Evolutionary conservation across 768 basidiomycete species (phyloP).

Genomic region (Lactarius evosmus): DNA sequence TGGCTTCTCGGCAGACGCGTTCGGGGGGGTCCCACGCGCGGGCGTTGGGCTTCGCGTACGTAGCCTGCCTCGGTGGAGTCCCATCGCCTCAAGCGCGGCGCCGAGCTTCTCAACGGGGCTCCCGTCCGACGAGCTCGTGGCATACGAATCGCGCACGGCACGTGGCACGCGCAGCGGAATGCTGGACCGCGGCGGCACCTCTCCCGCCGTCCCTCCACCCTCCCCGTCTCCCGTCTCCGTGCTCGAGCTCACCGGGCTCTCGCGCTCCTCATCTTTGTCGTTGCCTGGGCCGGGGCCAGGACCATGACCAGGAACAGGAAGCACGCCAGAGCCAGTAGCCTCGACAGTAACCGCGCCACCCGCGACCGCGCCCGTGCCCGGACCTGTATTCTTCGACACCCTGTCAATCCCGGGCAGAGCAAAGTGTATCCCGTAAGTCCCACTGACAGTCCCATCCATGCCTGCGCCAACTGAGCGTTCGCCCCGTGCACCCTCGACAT

Average conservation of each 20-base stretch:
- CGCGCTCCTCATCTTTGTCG: neutral
- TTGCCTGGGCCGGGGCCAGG: neutral
- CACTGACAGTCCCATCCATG: neutral
- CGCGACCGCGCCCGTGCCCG: neutral
- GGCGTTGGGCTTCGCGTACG: constrained; percentile 51
- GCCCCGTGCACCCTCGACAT: constrained; percentile 23
- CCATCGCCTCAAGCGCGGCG: constrained; percentile 36
- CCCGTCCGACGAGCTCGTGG: constrained; percentile 49
- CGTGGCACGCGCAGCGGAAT: constrained; percentile 33
- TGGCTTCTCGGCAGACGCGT: constrained; percentile 29
- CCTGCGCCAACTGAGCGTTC: neutral
- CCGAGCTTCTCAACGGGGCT: constrained; percentile 42
- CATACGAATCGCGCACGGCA: constrained; percentile 33
- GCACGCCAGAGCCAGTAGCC: neutral
- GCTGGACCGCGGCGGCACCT: constrained; percentile 8
- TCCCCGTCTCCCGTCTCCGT: constrained; percentile 4
- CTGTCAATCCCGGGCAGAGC: constrained; percentile 5
- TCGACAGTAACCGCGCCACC: neutral
- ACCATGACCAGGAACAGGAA: neutral
- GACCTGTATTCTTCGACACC: neutral
- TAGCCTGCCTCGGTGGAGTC: constrained; percentile 49
- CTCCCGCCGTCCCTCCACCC: constrained; percentile 6
- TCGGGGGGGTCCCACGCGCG: constrained; percentile 34
- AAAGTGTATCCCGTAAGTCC: constrained; percentile 13
- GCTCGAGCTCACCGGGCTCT: constrained; percentile 8